phyloP scores from a whole-genome alignment of 2,329 filamentous ascomycete species.

The Diaporthe destruens region DNA sequence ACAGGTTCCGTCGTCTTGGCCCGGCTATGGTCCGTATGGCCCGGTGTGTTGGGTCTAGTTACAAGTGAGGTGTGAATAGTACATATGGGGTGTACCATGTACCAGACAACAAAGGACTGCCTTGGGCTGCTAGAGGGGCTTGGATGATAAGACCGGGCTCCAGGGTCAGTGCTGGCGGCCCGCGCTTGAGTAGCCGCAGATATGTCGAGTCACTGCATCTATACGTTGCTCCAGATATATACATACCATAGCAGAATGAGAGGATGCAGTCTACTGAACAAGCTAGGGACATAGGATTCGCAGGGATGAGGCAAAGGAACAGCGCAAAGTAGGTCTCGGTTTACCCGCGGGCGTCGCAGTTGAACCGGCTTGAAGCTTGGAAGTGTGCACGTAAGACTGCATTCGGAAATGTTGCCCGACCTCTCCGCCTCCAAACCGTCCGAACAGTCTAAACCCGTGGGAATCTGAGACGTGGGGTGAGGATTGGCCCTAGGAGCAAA shows the following conservation, averaged over 20 bases:
- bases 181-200: background rate
- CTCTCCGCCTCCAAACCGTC: background rate
- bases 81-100: background rate
- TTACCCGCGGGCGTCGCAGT: background rate
- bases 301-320: background rate
- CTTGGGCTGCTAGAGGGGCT: background rate
- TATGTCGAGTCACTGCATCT: no score
- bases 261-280: background rate
- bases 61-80: background rate
- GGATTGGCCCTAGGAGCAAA: background rate
- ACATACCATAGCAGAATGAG: no score
- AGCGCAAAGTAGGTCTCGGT: background rate
- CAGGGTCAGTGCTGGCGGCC: background rate
- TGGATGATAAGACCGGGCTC: background rate
- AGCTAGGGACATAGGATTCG: background rate
- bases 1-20: background rate
- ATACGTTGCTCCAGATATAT: no score
- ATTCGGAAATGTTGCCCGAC: background rate
- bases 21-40: background rate
- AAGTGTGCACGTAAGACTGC: background rate
- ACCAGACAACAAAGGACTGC: constrained; percentile 10
- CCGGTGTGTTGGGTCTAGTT: background rate
- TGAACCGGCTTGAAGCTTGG: background rate
- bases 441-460: background rate
- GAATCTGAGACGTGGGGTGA: constrained; percentile 4